These are phyloP conservation scores for Grosmannia clavigera DNA, from an alignment of 2,329 filamentous ascomycete species.

Conservation along the genomic window DNA sequence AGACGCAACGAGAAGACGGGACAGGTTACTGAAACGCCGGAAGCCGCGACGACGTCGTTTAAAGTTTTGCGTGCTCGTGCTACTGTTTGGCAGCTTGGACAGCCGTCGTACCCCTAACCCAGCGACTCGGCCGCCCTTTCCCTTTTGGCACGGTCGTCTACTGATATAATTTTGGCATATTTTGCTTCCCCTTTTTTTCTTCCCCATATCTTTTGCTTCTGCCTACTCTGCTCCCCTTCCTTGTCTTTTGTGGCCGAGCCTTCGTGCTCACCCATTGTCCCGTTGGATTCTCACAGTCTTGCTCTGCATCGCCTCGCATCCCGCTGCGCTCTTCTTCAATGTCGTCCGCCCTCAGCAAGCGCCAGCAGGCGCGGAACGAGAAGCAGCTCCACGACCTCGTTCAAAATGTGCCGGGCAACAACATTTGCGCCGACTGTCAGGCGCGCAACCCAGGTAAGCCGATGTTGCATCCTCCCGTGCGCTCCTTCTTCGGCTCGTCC, in stretches of 20 bases:
- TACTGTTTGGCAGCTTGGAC: slow-evolving; percentile 27
- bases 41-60: not conserved
- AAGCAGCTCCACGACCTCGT: slow-evolving; percentile 82
- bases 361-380: slow-evolving; percentile 96
- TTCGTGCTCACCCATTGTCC: not conserved
- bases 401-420: slow-evolving; percentile 72
- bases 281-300: not conserved
- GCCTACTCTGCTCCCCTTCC: not conserved
- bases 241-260: not conserved
- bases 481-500: not conserved
- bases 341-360: slow-evolving; percentile 74
- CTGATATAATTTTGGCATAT: not conserved
- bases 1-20: not conserved
- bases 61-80: slow-evolving; percentile 17
- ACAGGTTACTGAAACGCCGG: not conserved
- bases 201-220: not conserved
- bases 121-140: not conserved
- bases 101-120: not conserved
- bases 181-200: not conserved
- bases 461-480: not conserved
- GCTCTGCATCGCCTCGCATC: not conserved
- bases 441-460: slow-evolving; percentile 77
- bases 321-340: slow-evolving; percentile 7
- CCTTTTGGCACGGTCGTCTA: not conserved
- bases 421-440: slow-evolving; percentile 85